Percentiles rank a stretch among this genome's conserved stretches.
Conservation (phyloP, 2,329 filamentous ascomycete genomes). For the Stagonosporopsis vannaccii region DNA sequence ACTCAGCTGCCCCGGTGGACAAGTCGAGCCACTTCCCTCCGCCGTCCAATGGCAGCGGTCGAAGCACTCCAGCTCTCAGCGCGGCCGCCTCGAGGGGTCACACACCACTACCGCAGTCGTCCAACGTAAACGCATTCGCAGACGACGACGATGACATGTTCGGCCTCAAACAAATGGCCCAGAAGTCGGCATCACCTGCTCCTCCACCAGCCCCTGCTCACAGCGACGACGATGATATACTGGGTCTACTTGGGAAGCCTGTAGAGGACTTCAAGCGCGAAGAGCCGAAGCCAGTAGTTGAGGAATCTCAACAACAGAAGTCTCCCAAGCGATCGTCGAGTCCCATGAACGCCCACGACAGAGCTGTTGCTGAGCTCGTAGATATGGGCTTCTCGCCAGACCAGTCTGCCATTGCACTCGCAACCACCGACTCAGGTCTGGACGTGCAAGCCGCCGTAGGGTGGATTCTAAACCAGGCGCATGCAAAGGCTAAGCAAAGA, state of each 20-base stretch:
- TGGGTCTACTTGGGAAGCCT: conserved; percentile 67
- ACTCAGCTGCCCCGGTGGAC: conserved; percentile 65
- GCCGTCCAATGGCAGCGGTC: conserved; percentile 47
- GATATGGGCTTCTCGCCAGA: conserved; percentile 94
- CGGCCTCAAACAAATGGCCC: conserved; percentile 72
- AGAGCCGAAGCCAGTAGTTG: conserved; percentile 21
- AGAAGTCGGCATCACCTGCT: conserved; percentile 39
- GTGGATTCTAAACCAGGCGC: conserved; percentile 89
- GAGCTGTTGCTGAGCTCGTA: conserved; percentile 84
- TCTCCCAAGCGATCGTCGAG: conserved; percentile 29
- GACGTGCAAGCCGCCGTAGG: conserved; percentile 88
- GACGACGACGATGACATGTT: conserved; percentile 86
- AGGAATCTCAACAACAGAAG: conserved; percentile 11
- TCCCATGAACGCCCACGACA: conserved; percentile 67
- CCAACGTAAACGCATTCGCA: conserved; percentile 46
- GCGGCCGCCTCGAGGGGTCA: conserved; percentile 36
- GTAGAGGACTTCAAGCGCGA: conserved; percentile 58
- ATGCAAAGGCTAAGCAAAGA: conserved; percentile 80
- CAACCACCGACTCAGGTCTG: conserved; percentile 77
- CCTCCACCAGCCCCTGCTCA: conserved; percentile 31
- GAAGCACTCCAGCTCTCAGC: conserved; percentile 49
- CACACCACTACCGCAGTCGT: conserved; percentile 35
- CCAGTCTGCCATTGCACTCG: conserved; percentile 80
- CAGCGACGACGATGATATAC: conserved; percentile 65
- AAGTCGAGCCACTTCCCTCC: conserved; percentile 66